Conservation (phyloP, 441 rosid genomes). For the Corymbia calophylla region DNA sequence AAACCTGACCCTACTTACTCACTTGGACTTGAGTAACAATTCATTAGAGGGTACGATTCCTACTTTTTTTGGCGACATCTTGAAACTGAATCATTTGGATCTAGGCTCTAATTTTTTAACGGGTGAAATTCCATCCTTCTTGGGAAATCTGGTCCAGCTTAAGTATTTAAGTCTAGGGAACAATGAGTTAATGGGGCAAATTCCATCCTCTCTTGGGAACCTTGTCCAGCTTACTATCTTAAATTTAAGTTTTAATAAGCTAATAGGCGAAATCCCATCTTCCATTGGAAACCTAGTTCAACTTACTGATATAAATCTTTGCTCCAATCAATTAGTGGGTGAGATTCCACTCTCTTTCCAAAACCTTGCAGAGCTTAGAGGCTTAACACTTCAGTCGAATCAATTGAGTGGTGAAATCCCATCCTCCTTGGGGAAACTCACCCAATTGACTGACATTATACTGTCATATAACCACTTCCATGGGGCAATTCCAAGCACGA, state of each 20-base stretch:
- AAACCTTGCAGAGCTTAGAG: rapidly evolving
- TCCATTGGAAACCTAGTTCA: background rate
- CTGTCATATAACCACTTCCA: background rate
- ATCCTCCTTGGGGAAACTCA: background rate
- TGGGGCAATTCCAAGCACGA: background rate
- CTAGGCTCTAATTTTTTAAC: background rate
- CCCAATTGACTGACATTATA: rapidly evolving
- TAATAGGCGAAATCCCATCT: background rate
- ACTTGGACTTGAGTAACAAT: rapidly evolving
- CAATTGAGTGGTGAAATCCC: background rate
- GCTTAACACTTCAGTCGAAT: rapidly evolving
- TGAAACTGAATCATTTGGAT: rapidly evolving
- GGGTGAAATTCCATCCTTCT: background rate
- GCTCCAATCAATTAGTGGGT: background rate
- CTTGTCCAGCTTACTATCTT: background rate
- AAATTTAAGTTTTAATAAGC: rapidly evolving
- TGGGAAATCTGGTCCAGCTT: background rate
- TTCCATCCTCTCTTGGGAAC: background rate
- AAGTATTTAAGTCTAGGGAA: rapidly evolving
- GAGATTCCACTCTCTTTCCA: background rate
- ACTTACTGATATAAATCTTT: rapidly evolving
- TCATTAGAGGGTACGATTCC: background rate
- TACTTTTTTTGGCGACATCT: background rate
- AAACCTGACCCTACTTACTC: background rate
- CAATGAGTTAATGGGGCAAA: background rate